A percentile compares a stretch with the other conserved stretches of the same genome.
Conservation (phyloP, 768 basidiomycete genomes). For the Agrocybe praecox region DNA sequence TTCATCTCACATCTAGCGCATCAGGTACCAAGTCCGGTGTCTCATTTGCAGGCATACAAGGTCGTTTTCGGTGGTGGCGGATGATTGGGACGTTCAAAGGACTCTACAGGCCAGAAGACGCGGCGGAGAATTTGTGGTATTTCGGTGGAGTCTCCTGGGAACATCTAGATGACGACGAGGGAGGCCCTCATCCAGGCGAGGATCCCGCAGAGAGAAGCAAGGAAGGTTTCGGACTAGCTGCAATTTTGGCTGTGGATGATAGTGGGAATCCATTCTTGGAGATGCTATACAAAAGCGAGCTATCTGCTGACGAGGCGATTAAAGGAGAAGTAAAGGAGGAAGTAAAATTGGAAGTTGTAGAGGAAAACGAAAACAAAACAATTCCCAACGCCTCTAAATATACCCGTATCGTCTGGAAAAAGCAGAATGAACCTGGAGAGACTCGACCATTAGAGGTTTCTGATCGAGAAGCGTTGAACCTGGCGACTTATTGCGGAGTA, state of each 20-base stretch:
- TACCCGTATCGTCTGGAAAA: neutral
- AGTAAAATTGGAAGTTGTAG: too few relatives aligned
- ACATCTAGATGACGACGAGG: neutral
- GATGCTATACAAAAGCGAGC: neutral
- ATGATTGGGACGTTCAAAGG: slow-evolving; percentile 5
- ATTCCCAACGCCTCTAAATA: neutral
- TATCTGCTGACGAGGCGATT: neutral
- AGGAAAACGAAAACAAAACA: too few relatives aligned
- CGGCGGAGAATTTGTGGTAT: slow-evolving; percentile 2
- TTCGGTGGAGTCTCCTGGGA: neutral
- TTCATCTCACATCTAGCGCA: neutral
- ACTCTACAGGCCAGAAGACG: slow-evolving; percentile 1
- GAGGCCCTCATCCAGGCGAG: neutral
- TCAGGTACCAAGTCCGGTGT: neutral
- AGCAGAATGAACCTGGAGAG: neutral
- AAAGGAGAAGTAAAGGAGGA: too few relatives aligned
- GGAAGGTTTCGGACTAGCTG: slow-evolving; percentile 4
- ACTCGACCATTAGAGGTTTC: neutral
- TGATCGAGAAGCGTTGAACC: neutral
- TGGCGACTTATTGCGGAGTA: neutral
- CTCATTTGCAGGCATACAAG: neutral
- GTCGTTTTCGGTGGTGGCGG: slow-evolving; percentile 8
- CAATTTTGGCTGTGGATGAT: neutral
- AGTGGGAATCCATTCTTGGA: slow-evolving; percentile 3
- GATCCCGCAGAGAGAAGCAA: neutral